Conservation (phyloP, 495 filamentous ascomycete species). For the Aspergillus ellipticus region DNA sequence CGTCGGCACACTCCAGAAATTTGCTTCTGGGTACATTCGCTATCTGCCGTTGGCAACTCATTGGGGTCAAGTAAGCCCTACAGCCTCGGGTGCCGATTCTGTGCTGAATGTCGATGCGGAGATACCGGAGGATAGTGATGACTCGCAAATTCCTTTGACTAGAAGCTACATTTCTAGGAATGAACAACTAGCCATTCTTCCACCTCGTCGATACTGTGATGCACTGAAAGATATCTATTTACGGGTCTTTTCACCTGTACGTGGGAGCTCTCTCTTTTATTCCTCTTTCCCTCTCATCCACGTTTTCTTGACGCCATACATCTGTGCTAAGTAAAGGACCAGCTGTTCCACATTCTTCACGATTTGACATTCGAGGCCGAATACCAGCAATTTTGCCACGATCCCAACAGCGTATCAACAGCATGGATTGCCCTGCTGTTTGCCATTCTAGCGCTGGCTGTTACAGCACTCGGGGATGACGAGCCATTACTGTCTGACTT, state of each 20-base stretch:
- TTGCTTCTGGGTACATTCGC: slow-evolving; percentile 37
- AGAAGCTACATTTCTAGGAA: slow-evolving; percentile 26
- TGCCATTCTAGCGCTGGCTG: slow-evolving; percentile 39
- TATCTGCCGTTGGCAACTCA: slow-evolving; percentile 37
- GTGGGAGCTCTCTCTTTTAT: background rate
- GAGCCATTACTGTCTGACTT: slow-evolving; percentile 41
- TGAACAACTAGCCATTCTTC: slow-evolving; percentile 33
- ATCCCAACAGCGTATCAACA: slow-evolving; percentile 35
- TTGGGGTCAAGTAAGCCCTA: slow-evolving; percentile 32
- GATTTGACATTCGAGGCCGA: slow-evolving; percentile 47
- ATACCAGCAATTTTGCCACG: slow-evolving; percentile 42
- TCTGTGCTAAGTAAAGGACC: background rate
- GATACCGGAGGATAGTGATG: slow-evolving; percentile 36
- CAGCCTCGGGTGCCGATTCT: slow-evolving; percentile 26
- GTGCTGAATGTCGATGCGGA: slow-evolving; percentile 28
- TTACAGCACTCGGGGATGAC: slow-evolving; percentile 43
- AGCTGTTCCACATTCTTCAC: slow-evolving; percentile 45
- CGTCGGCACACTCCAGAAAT: slow-evolving; percentile 32
- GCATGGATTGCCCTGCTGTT: slow-evolving; percentile 47
- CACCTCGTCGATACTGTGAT: slow-evolving; percentile 38
- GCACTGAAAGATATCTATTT: slow-evolving; percentile 39
- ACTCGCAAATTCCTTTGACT: slow-evolving; percentile 33
- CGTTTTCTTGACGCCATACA: background rate
- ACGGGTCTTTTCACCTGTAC: slow-evolving; percentile 38
- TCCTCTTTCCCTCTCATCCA: background rate